phyloP scores from a whole-genome alignment of 2,329 filamentous ascomycete genomes.

The Colletotrichum sp. region DNA sequence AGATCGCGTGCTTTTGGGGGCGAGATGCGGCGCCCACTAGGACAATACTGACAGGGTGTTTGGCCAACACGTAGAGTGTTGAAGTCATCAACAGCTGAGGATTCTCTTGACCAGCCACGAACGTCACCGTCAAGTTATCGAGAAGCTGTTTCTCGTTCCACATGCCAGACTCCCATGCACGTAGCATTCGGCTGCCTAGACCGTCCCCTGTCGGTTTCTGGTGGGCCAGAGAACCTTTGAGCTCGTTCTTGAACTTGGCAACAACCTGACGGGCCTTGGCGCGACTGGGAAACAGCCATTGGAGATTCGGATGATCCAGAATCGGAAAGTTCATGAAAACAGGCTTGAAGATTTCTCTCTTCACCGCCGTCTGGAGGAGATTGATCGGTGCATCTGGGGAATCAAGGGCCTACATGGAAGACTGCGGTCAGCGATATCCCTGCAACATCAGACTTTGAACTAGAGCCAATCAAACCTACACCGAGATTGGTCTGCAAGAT shows the following conservation, averaged over 20 bases:
- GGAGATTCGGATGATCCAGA: constrained; percentile 27
- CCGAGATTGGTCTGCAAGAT: constrained; percentile 30
- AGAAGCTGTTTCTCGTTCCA: constrained; percentile 39
- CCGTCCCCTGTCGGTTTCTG: not conserved
- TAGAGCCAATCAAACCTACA: constrained; percentile 20
- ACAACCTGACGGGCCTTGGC: constrained; percentile 29
- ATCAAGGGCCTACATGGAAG: constrained; percentile 27
- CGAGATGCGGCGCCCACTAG: not conserved
- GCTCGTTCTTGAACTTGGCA: constrained; percentile 28
- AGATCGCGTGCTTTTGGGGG: not conserved
- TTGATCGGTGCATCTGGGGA: constrained; percentile 25
- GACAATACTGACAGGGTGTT: constrained; percentile 27
- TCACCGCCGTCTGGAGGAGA: constrained; percentile 29
- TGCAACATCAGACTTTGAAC: not conserved
- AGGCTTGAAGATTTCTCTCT: constrained; percentile 37
- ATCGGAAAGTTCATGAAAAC: constrained; percentile 38
- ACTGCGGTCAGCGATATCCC: not conserved
- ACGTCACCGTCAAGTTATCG: constrained; percentile 43
- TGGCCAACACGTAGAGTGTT: constrained; percentile 39
- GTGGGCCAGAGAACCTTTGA: constrained; percentile 23
- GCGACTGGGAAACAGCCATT: constrained; percentile 28
- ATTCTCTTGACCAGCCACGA: constrained; percentile 47
- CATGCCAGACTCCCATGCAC: constrained; percentile 24
- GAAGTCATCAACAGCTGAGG: constrained; percentile 41
- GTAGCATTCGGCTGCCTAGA: constrained; percentile 26